Evolutionary conservation across 345 rosid genomes (phyloP).

Genomic region (Garcia nutans): DNA sequence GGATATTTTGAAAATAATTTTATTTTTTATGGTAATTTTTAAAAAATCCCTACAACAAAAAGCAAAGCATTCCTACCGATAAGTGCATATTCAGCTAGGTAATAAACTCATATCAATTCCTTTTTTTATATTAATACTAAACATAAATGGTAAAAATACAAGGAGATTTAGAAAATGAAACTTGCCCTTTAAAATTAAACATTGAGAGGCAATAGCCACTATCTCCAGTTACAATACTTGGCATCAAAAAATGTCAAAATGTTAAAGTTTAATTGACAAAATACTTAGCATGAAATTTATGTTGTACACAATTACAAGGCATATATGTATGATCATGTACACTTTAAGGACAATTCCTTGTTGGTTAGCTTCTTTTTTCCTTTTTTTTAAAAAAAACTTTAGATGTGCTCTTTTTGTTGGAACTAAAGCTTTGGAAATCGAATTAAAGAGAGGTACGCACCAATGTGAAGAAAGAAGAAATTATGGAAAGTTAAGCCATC

Average conservation of each 20-base stretch:
- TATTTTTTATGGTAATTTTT: no score
- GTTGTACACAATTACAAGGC: neutral
- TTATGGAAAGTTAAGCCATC: constrained; percentile 29
- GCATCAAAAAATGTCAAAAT: neutral
- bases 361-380: neutral
- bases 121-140: no score
- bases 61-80: no score
- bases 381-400: neutral
- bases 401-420: neutral
- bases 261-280: neutral
- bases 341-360: neutral
- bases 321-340: neutral
- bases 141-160: no score
- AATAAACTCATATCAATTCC: no score
- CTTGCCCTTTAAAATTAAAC: no score
- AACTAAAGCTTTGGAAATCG: neutral
- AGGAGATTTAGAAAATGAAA: no score
- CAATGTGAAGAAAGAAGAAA: neutral
- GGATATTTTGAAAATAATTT: no score
- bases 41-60: no score
- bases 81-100: no score
- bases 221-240: no score
- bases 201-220: no score
- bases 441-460: neutral
- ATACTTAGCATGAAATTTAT: neutral